These are phyloP conservation scores for Stevia rebaudiana DNA, from an alignment of 140 eudicot genomes.

Conservation along the genomic window DNA sequence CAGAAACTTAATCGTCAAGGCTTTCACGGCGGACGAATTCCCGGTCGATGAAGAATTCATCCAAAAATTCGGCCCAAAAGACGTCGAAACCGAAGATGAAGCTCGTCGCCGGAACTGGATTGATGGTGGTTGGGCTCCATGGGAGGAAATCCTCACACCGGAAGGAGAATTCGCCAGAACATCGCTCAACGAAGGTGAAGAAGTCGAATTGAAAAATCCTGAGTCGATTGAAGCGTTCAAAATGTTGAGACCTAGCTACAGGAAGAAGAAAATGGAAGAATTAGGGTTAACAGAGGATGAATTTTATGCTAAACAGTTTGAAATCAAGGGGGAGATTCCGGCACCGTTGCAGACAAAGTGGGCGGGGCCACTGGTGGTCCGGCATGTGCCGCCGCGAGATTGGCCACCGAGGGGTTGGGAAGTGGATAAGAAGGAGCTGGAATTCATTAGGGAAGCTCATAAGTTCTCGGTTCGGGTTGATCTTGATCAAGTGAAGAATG, in stretches of 20 bases:
- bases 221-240: constrained; percentile 84
- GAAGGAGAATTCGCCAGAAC: constrained; percentile 80
- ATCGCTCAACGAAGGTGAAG: constrained; percentile 91
- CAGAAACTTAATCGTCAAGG: constrained; percentile 25
- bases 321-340: constrained; percentile 73
- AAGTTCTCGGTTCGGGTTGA: constrained; percentile 49
- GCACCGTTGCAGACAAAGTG: constrained; percentile 59
- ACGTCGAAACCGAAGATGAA: constrained; percentile 82
- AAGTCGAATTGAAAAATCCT: constrained; percentile 60
- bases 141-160: constrained; percentile 94
- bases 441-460: constrained; percentile 81
- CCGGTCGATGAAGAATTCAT: constrained; percentile 85
- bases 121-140: constrained; percentile 98
- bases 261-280: constrained; percentile 64
- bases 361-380: constrained; percentile 77
- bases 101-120: constrained; percentile 90
- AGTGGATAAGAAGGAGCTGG: constrained; percentile 79
- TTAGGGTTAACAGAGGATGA: constrained; percentile 84
- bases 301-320: constrained; percentile 78
- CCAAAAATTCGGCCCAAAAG: constrained; percentile 64
- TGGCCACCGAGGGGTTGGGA: constrained; percentile 99
- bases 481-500: constrained; percentile 43
- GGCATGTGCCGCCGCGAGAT: constrained; percentile 87
- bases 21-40: constrained; percentile 67
- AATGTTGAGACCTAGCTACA: constrained; percentile 75